phyloP scores from a whole-genome alignment of 805 yeast species.

The Nakazawaea molendinolei region DNA sequence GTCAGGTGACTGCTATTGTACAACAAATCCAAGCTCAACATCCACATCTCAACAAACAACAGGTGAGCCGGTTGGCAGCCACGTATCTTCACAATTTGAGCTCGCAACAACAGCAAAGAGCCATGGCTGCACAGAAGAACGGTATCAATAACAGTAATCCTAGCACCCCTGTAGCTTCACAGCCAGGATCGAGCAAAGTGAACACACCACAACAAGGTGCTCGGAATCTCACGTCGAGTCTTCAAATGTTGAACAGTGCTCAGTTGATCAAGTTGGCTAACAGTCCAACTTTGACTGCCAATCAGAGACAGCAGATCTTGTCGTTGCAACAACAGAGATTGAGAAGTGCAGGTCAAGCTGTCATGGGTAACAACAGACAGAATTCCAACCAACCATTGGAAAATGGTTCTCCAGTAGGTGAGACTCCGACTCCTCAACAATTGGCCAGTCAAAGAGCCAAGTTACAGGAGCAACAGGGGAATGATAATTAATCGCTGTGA shows the following conservation, averaged over 20 bases:
- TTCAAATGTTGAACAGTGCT: conserved; percentile 13
- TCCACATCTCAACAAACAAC: conserved; percentile 56
- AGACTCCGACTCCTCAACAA: conserved; percentile 24
- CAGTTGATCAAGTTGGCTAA: conserved; percentile 22
- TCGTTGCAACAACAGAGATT: conserved; percentile 24
- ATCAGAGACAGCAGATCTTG: conserved; percentile 38
- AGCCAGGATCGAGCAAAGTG: conserved; percentile 1
- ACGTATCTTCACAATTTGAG: conserved; percentile 54
- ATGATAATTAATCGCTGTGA: neutral
- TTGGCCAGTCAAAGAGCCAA: conserved; percentile 17
- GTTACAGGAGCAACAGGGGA: conserved; percentile 21
- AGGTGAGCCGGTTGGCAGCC: conserved; percentile 61
- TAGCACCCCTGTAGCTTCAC: conserved; percentile 3
- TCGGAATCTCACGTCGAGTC: conserved; percentile 11
- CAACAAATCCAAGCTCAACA: conserved; percentile 59
- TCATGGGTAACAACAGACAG: conserved; percentile 5
- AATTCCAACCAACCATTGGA: conserved; percentile 13
- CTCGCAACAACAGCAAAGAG: conserved; percentile 24
- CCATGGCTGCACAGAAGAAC: too few relatives aligned
- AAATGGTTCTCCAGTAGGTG: conserved; percentile 14
- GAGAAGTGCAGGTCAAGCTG: conserved; percentile 11
- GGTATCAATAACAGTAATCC: conserved; percentile 12
- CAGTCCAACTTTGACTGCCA: conserved; percentile 35
- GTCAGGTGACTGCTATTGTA: conserved; percentile 60
- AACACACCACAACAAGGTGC: conserved; percentile 2